Evolutionary conservation across 164 flowering plant species (phyloP).

Genomic region (Platanus orientalis): DNA sequence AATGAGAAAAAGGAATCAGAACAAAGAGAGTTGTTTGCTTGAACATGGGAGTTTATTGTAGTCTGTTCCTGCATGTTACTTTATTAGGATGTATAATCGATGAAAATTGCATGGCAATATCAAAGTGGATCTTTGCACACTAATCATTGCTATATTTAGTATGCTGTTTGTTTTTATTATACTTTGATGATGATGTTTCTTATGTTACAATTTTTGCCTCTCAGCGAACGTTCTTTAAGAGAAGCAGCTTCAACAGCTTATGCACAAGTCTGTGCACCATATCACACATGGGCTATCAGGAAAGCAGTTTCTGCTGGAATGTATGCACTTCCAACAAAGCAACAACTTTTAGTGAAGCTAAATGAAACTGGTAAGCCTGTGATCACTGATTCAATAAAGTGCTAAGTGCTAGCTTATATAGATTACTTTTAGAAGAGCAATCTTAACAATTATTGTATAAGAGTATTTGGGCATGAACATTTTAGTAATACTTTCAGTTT

Average conservation of each 20-base stretch:
- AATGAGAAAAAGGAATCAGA: not conserved
- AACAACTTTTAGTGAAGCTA: constrained; percentile 60
- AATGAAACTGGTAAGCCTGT: constrained; percentile 65
- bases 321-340: constrained; percentile 85
- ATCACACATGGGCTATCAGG: constrained; percentile 82
- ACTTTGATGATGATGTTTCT: not conserved
- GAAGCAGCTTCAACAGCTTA: constrained; percentile 88
- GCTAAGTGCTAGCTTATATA: not conserved
- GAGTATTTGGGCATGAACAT: too few species aligned
- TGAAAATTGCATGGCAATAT: not conserved
- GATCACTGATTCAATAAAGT: not conserved
- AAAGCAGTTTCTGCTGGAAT: constrained; percentile 81
- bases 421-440: constrained; percentile 1
- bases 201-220: not conserved
- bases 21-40: not conserved
- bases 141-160: not conserved
- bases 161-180: not conserved
- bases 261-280: constrained; percentile 78
- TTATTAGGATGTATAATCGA: not conserved
- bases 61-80: not conserved
- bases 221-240: constrained; percentile 53
- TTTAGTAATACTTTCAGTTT: too few species aligned
- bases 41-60: not conserved
- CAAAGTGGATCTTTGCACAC: not conserved
- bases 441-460: not conserved